A percentile compares a stretch with the other conserved stretches of the same genome.
phyloP scores from a whole-genome alignment of 495 filamentous ascomycete species.

The Neurospora sp. region DNA sequence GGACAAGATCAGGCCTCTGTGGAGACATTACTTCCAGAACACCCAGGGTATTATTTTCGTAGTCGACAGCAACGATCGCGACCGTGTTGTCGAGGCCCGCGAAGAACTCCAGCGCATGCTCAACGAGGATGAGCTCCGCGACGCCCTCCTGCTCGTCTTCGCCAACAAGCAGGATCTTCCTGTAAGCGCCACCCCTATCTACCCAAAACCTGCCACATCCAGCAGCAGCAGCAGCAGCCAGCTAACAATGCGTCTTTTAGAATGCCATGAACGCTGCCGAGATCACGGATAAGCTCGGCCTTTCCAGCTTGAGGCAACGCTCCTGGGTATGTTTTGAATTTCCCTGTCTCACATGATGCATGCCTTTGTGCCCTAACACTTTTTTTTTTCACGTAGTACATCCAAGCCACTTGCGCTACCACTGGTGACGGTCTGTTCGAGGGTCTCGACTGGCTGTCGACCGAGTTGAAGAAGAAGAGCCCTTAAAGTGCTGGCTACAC shows the following conservation, averaged over 20 bases:
- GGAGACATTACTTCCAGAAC: slow-evolving; percentile 99
- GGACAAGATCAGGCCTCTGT: slow-evolving; percentile 99
- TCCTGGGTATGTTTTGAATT: slow-evolving; percentile 71
- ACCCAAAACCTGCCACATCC: neutral
- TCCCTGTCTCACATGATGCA: neutral
- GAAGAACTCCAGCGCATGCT: slow-evolving; percentile 99
- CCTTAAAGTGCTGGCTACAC: slow-evolving; percentile 45
- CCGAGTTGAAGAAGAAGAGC: slow-evolving; percentile 85
- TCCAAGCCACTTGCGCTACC: slow-evolving; percentile 99
- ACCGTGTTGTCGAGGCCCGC: slow-evolving; percentile 96
- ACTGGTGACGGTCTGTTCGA: slow-evolving; percentile 99
- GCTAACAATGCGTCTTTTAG: slow-evolving; percentile 35
- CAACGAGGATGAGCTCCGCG: slow-evolving; percentile 98
- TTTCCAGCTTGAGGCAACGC: slow-evolving; percentile 95
- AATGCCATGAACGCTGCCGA: slow-evolving; percentile 99
- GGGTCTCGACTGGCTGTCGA: slow-evolving; percentile 98
- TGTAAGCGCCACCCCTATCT: slow-evolving; percentile 43
- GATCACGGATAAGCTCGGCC: slow-evolving; percentile 98
- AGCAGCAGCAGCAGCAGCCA: slow-evolving; percentile 8
- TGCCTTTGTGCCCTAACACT: neutral
- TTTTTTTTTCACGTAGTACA: slow-evolving; percentile 56
- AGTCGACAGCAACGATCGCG: slow-evolving; percentile 99
- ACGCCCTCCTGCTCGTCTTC: slow-evolving; percentile 95
- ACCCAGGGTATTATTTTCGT: slow-evolving; percentile 99
- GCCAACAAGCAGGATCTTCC: slow-evolving; percentile 99